A percentile compares a stretch with the other conserved stretches of the same genome.
Conservation (phyloP, 352 stramenopile species). For the Phytophthora sojae region DNA sequence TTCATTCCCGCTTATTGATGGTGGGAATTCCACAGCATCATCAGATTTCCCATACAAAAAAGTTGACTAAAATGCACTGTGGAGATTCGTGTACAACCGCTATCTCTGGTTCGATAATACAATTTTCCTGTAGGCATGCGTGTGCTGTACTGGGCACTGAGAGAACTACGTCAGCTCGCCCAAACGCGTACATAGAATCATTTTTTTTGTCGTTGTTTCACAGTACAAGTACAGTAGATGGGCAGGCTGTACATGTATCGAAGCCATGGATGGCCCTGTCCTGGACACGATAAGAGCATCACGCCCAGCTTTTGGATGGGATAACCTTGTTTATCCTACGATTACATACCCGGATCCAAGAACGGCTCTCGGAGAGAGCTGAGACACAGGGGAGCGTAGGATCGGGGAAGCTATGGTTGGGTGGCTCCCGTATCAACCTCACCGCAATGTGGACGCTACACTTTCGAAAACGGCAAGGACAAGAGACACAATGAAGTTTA, state of each 20-base stretch:
- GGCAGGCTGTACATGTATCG: background rate
- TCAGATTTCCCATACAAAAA: too few relatives aligned
- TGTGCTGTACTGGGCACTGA: background rate
- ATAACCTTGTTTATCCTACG: background rate
- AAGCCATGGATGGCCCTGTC: background rate
- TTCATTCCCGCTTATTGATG: background rate
- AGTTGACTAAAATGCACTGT: too few relatives aligned
- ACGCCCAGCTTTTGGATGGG: background rate
- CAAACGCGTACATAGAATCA: too few relatives aligned
- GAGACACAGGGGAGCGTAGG: slow-evolving; percentile 23
- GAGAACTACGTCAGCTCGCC: too few relatives aligned
- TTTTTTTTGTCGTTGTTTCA: background rate
- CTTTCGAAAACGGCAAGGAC: slow-evolving; percentile 5
- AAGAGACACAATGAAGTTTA: slow-evolving; percentile 49
- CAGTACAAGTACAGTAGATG: background rate
- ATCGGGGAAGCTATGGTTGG: slow-evolving; percentile 21
- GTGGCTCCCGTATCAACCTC: slow-evolving; percentile 6
- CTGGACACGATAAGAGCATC: background rate
- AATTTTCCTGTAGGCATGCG: background rate
- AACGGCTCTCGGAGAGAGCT: slow-evolving; percentile 12
- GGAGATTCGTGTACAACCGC: background rate
- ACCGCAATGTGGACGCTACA: background rate
- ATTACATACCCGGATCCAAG: slow-evolving; percentile 6
- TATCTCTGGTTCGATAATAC: too few relatives aligned
- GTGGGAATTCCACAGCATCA: background rate